phyloP scores from a whole-genome alignment of 2,329 filamentous ascomycete species.

The Fusarium nelsonii region DNA sequence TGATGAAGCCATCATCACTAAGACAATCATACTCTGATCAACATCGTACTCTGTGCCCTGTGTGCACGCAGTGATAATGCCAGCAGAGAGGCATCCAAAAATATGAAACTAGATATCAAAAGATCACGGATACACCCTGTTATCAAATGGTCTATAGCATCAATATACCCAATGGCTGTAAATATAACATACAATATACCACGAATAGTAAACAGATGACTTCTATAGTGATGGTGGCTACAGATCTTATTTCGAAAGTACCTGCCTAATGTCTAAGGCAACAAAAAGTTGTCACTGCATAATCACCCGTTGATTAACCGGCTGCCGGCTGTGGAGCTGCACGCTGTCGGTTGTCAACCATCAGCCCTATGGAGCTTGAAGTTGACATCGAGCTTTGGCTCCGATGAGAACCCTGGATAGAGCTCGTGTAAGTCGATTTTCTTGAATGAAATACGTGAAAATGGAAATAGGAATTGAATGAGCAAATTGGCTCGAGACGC shows the following conservation, averaged over 20 bases:
- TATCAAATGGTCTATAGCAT: background rate
- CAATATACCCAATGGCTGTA: too few species aligned
- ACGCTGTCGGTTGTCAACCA: constrained; percentile 15
- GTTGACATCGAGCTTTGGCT: constrained; percentile 48
- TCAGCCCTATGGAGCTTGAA: constrained; percentile 50
- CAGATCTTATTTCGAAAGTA: too few species aligned
- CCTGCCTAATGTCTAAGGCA: constrained; percentile 14
- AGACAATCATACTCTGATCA: too few species aligned
- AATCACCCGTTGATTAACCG: background rate
- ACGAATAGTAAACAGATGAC: background rate
- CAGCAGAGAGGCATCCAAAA: too few species aligned
- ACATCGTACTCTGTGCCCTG: too few species aligned
- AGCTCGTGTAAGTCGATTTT: constrained; percentile 38
- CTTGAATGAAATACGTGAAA: constrained; percentile 15
- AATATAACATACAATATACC: background rate
- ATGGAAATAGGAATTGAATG: constrained; percentile 38
- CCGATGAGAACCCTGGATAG: constrained; percentile 43
- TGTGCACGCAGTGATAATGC: too few species aligned
- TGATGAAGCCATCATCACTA: background rate
- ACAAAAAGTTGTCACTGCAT: background rate
- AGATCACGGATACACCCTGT: too few species aligned
- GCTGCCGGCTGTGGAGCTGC: constrained; percentile 4
- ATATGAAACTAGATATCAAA: too few species aligned
- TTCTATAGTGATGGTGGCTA: background rate
- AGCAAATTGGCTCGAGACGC: background rate